Base-by-base conservation (phyloP, 1,284 basidiomycete genomes). In the Exobasidium cylindrosporum region DNA sequence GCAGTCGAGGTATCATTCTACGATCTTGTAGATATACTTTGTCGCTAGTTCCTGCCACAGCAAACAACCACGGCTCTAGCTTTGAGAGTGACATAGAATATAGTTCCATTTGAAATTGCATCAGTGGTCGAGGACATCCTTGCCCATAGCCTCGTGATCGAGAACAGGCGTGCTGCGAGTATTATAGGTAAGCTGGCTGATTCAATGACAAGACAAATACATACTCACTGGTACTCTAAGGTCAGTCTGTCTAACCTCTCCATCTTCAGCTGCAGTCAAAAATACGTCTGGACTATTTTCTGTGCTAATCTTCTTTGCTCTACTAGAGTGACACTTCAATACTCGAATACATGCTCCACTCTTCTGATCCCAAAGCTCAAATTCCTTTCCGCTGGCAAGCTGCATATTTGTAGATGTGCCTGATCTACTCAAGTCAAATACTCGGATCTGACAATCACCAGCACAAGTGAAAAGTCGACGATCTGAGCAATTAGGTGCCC, bases 1-100 rank as follows among this genome's bases (percentile, higher is more conserved):
- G 80, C 57, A 86, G 83, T 5, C 87, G 84, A 6, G 87, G 86
- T 17, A 86, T 81, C 79, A 92, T 89, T 59, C 93, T 85, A 57
- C 93, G 85, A 79, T 97, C 93, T 73, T 91, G 94, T 1, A 97
- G 84, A 80, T 89, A 92, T 0, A 89, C 92, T 87, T 92, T 72
- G 4, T 72, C 67, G 6, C 61, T 58, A 30, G 66, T 77, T 3
- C 83, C 83, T 0, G 83, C 83, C 0, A 83, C 83, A 0, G 81
- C 80, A 59, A 84, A 84, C 5, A 83, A 77, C 69, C 83, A 82
- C 14, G 83, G 83, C 23, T 82, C 76, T 6, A 81, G 69, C 24
- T 80, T 78, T 58, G 80, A 81, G 30, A 83, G 73, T 50, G 80
- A 79, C 23, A 84, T 73, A 30, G 81, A 81, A 68, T 84, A 84